These are phyloP conservation scores for Kodamaea lidongshanica DNA, from an alignment of 805 yeast species.

Conservation along the genomic window DNA sequence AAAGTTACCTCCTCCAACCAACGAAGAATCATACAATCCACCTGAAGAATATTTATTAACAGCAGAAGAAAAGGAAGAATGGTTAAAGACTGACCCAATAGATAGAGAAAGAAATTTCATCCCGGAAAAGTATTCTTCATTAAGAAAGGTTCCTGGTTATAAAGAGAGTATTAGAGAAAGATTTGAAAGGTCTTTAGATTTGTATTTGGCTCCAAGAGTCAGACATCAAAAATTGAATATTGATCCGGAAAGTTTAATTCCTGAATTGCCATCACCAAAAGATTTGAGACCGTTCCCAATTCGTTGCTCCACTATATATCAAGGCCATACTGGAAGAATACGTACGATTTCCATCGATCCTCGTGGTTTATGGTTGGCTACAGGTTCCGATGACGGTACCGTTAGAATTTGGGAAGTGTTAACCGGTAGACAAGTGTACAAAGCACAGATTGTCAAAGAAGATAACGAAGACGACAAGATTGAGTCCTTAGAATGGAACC, in stretches of 20 bases:
- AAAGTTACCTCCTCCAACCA: conserved; percentile 89
- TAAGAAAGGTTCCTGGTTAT: conserved; percentile 93
- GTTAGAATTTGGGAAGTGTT: conserved; percentile 95
- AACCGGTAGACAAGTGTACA: conserved; percentile 89
- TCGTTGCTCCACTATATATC: conserved; percentile 72
- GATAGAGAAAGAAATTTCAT: conserved; percentile 76
- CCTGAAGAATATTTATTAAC: conserved; percentile 88
- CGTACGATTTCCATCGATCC: conserved; percentile 84
- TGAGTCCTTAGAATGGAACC: conserved; percentile 86
- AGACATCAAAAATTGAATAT: conserved; percentile 85
- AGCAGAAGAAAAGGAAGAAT: conserved; percentile 67
- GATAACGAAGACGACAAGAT: conserved; percentile 67
- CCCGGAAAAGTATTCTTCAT: conserved; percentile 74
- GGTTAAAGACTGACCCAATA: conserved; percentile 63
- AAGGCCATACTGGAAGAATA: conserved; percentile 79
- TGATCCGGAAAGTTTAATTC: conserved; percentile 93
- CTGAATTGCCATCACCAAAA: conserved; percentile 94
- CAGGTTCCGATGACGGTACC: conserved; percentile 96
- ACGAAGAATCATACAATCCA: conserved; percentile 95
- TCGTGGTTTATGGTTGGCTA: conserved; percentile 89
- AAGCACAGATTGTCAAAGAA: conserved; percentile 44
- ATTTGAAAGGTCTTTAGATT: conserved; percentile 89
- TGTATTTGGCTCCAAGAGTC: conserved; percentile 93
- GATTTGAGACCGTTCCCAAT: conserved; percentile 97
- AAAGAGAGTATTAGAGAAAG: conserved; percentile 78